Conservation (phyloP, 805 yeast species). For the Saccharomycopsis selenospora region DNA sequence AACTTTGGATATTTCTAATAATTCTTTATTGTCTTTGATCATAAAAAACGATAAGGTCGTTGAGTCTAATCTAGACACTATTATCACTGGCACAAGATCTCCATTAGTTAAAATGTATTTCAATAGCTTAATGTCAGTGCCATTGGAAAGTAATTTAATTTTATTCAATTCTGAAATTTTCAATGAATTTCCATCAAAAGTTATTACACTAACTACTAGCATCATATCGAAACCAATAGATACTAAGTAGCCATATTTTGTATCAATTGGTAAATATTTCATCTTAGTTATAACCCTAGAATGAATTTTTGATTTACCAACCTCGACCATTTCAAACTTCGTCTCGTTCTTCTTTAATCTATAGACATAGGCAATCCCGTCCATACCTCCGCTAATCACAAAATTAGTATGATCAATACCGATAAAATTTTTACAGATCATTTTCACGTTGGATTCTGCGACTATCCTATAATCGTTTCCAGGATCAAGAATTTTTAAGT, state of each 20-base stretch:
- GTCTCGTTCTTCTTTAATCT: conserved; percentile 15
- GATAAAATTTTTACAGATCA: conserved; percentile 32
- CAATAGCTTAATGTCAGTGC: conserved; percentile 43
- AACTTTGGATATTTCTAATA: conserved; percentile 37
- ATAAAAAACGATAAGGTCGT: conserved; percentile 47
- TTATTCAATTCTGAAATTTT: conserved; percentile 23
- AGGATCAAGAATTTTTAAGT: conserved; percentile 21
- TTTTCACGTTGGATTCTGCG: conserved; percentile 16
- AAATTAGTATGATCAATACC: conserved; percentile 26
- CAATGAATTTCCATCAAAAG: conserved; percentile 17
- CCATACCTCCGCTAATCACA: conserved; percentile 42
- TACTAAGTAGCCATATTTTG: conserved; percentile 33
- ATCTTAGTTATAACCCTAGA: conserved; percentile 33
- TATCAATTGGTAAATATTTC: conserved; percentile 23
- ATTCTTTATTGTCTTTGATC: neutral
- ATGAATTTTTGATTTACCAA: conserved; percentile 31
- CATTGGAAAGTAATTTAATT: conserved; percentile 39
- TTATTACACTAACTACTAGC: conserved; percentile 33
- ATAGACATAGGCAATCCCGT: conserved; percentile 36
- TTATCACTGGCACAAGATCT: conserved; percentile 31
- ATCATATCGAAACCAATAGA: conserved; percentile 56
- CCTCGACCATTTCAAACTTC: neutral
- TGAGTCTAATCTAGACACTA: conserved; percentile 54
- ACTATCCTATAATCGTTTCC: conserved; percentile 10
- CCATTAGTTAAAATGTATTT: conserved; percentile 22